phyloP scores from a whole-genome alignment of 176 grass and related monocot genomes.

The Stipa capillata region DNA sequence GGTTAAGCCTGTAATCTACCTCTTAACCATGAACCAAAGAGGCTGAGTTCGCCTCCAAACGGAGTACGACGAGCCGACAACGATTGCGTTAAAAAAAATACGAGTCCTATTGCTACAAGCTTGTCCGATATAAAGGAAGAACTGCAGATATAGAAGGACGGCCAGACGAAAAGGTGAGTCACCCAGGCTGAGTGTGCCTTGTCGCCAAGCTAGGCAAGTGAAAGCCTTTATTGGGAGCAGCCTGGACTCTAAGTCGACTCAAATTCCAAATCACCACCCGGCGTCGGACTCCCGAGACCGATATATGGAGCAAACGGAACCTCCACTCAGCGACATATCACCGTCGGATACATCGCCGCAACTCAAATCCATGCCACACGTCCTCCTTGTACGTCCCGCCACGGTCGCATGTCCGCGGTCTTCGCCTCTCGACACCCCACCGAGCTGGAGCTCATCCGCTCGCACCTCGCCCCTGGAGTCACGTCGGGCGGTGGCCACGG shows the following conservation, averaged over 20 bases:
- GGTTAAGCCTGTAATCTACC: too few relatives aligned
- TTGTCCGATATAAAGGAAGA: too few relatives aligned
- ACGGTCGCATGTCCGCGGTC: neutral
- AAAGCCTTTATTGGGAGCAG: neutral
- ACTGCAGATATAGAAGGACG: too few relatives aligned
- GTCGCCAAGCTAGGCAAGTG: neutral
- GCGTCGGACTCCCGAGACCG: neutral
- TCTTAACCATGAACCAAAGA: too few relatives aligned
- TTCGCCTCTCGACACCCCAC: neutral
- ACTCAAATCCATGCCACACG: neutral
- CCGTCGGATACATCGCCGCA: neutral
- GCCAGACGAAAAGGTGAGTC: too few relatives aligned
- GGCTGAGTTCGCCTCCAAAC: too few relatives aligned
- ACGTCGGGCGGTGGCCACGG: too few relatives aligned
- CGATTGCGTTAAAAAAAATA: too few relatives aligned
- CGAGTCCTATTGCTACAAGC: too few relatives aligned
- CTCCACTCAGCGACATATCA: neutral
- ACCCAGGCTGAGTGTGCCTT: too few relatives aligned
- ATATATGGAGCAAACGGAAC: neutral
- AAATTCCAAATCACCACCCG: neutral
- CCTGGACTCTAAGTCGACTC: neutral
- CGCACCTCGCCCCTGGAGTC: neutral
- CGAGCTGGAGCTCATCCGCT: neutral
- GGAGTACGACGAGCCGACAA: too few relatives aligned
- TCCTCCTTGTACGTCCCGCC: neutral